phyloP scores from a whole-genome alignment of 164 flowering plant genomes.

The Sextonia rubra region DNA sequence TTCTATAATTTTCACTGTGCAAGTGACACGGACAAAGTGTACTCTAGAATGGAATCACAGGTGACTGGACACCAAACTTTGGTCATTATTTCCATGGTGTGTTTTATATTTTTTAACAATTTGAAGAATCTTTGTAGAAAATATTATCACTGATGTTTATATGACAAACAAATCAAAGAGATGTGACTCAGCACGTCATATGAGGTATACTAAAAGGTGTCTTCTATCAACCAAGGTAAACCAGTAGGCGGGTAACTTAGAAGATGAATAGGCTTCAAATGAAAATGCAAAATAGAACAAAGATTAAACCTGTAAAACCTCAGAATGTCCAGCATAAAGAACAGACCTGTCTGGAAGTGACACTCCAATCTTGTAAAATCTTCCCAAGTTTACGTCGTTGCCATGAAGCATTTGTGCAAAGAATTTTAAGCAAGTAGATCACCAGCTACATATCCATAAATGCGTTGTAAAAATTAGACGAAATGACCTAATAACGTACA shows the following conservation, averaged over 20 bases:
- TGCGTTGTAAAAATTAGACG: conserved; percentile 17
- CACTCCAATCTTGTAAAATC: conserved; percentile 93
- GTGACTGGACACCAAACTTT: too few species aligned
- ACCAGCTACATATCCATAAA: conserved; percentile 40
- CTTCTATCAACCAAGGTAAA: not conserved
- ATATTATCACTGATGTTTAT: too few species aligned
- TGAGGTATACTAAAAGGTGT: not conserved
- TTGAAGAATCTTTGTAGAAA: too few species aligned
- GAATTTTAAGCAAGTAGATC: conserved; percentile 72
- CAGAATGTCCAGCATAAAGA: conserved; percentile 1
- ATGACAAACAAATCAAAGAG: too few species aligned
- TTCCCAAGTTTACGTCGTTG: conserved; percentile 99
- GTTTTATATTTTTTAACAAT: too few species aligned
- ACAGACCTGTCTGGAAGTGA: conserved; percentile 78
- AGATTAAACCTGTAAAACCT: not conserved
- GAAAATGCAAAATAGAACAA: conserved; percentile 1
- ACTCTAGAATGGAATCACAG: too few species aligned
- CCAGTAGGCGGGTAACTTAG: not conserved
- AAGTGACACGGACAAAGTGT: too few species aligned
- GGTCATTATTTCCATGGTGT: too few species aligned
- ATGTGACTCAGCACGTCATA: too few species aligned
- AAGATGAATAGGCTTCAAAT: not conserved
- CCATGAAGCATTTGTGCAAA: conserved; percentile 95
- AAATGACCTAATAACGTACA: conserved; percentile 6
- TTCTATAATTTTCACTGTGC: too few species aligned